phyloP scores from a whole-genome alignment of 176 grass and related monocot species.

The sorghum (Sorghum bicolor) region DNA sequence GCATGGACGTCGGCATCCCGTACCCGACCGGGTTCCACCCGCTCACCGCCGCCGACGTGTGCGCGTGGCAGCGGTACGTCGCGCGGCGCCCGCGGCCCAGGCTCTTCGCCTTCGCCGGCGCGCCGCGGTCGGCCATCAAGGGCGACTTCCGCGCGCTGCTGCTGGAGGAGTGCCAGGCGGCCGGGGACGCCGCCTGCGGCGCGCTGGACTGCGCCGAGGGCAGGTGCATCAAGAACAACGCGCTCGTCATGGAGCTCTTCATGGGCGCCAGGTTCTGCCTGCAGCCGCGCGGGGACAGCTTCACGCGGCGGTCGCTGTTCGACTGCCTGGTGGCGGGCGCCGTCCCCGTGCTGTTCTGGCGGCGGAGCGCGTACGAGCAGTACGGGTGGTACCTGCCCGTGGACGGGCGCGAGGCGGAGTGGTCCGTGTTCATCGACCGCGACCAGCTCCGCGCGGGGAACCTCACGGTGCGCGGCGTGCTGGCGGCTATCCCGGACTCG shows the following conservation, averaged over 20 bases:
- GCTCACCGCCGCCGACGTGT: conserved; percentile 43
- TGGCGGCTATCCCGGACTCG: conserved; percentile 59
- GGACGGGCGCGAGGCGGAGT: conserved; percentile 38
- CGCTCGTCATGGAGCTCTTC: conserved; percentile 66
- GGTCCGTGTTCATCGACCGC: conserved; percentile 92
- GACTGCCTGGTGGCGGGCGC: conserved; percentile 92
- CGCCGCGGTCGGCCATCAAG: conserved; percentile 55
- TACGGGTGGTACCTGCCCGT: conserved; percentile 73
- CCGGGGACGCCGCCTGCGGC: conserved; percentile 36
- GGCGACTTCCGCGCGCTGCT: conserved; percentile 75
- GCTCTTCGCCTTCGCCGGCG: conserved; percentile 79
- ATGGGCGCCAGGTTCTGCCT: conserved; percentile 74
- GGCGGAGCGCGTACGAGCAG: conserved; percentile 63
- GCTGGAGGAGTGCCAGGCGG: conserved; percentile 53
- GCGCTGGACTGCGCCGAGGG: conserved; percentile 64
- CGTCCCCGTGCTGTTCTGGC: conserved; percentile 88
- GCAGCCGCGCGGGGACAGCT: conserved; percentile 88
- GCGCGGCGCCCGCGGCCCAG: conserved; percentile 36
- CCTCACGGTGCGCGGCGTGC: conserved; percentile 54
- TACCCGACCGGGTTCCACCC: conserved; percentile 93
- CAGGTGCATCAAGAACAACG: conserved; percentile 66
- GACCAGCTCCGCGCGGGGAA: conserved; percentile 55
- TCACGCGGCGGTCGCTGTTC: conserved; percentile 82
- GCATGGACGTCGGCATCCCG: conserved; percentile 82
- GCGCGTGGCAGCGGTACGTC: conserved; percentile 65